Percentiles rank a stretch among this genome's conserved stretches.
phyloP scores from a whole-genome alignment of 2,329 filamentous ascomycete genomes.

The Botrytis galanthina region DNA sequence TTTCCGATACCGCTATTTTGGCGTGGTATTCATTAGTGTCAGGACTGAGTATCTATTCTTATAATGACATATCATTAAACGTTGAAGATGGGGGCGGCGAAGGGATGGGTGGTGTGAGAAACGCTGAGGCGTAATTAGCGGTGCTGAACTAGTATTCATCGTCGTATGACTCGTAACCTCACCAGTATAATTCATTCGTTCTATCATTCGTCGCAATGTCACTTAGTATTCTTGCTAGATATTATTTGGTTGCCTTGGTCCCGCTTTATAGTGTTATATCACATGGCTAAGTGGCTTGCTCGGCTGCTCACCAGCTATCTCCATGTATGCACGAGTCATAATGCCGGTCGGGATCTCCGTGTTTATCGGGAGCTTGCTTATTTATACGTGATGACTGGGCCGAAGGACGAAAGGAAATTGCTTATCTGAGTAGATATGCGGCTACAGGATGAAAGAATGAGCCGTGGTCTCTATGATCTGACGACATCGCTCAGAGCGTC shows the following conservation, averaged over 20 bases:
- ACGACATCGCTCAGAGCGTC: not conserved
- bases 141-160: not conserved
- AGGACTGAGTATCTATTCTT: not conserved
- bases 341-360: not conserved
- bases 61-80: not conserved
- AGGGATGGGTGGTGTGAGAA: not conserved
- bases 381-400: not conserved
- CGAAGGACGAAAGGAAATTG: not conserved
- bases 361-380: not conserved
- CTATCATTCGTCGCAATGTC: not conserved
- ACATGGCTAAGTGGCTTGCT: not conserved
- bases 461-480: not conserved
- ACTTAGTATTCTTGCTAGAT: not conserved
- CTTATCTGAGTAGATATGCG: not conserved
- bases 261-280: not conserved
- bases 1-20: not conserved
- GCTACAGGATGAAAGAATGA: not conserved
- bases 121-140: not conserved
- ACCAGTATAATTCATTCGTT: not conserved
- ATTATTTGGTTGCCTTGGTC: not conserved
- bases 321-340: not conserved
- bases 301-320: not conserved
- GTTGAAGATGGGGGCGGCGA: not conserved
- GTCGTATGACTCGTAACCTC: not conserved
- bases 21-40: not conserved